phyloP scores from a whole-genome alignment of 2,329 filamentous ascomycete genomes.

The Penicillium olsonii region DNA sequence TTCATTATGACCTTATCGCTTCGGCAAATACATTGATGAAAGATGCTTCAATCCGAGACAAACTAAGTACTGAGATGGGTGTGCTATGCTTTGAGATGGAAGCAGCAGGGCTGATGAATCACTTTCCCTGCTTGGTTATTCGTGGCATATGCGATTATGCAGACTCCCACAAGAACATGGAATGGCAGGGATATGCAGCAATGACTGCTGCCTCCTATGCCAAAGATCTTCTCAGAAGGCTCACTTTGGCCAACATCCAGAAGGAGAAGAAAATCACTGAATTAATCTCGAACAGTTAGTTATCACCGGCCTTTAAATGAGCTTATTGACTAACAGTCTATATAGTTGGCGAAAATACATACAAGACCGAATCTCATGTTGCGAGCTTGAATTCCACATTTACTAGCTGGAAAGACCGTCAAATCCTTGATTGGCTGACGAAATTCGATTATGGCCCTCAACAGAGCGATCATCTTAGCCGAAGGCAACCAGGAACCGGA shows the following conservation, averaged over 20 bases:
- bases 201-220: neutral
- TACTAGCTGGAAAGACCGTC: neutral
- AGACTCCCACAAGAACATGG: conserved; percentile 1
- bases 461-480: neutral
- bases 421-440: neutral
- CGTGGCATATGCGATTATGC: conserved; percentile 6
- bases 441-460: neutral
- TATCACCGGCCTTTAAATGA: neutral
- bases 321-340: neutral
- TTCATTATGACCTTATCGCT: neutral
- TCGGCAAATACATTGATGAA: neutral
- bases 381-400: neutral
- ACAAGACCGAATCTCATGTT: neutral
- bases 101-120: conserved; percentile 1
- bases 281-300: neutral
- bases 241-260: neutral
- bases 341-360: neutral
- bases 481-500: neutral
- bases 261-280: neutral
- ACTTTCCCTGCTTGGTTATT: conserved; percentile 2
- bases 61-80: neutral
- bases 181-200: conserved; percentile 1
- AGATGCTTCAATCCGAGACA: neutral
- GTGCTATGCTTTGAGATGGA: neutral
- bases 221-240: neutral